A percentile compares a stretch with the other conserved stretches of the same genome.
Conservation (phyloP, 148 eudicot genomes). For the Spergularia bocconei region DNA sequence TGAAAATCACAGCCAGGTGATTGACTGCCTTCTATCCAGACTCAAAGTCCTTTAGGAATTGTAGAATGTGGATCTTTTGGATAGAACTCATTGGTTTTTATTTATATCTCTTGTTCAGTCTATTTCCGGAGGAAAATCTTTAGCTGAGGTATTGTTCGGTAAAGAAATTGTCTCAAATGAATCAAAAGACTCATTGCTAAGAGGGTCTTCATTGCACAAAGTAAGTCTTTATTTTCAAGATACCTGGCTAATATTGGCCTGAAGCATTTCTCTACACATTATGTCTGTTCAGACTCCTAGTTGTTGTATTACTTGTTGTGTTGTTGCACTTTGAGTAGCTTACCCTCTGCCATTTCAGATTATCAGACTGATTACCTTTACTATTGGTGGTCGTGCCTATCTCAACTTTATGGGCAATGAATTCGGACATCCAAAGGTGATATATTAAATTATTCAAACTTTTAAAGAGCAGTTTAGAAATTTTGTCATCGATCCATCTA, state of each 20-base stretch:
- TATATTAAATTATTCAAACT: constrained; percentile 6
- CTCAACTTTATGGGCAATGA: constrained; percentile 99
- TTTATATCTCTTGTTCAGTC: constrained; percentile 51
- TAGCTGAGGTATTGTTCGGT: constrained; percentile 84
- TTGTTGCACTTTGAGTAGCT: not conserved
- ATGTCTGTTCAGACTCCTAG: not conserved
- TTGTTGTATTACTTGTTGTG: not conserved
- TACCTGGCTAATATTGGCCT: not conserved
- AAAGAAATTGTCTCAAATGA: constrained; percentile 33
- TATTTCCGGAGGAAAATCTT: constrained; percentile 85
- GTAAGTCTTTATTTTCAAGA: constrained; percentile 34
- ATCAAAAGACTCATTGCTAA: constrained; percentile 37
- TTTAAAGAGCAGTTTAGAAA: not conserved
- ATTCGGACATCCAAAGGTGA: constrained; percentile 96
- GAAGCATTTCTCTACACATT: not conserved
- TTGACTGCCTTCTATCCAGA: constrained; percentile 1
- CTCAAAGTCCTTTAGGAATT: not conserved
- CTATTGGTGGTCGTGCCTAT: constrained; percentile 81
- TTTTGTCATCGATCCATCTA: not conserved
- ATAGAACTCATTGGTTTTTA: constrained; percentile 4
- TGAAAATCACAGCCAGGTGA: constrained; percentile 97
- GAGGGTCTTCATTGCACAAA: constrained; percentile 91
- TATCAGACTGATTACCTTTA: constrained; percentile 82
- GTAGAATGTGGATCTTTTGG: not conserved
- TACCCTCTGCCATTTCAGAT: constrained; percentile 41